phyloP scores from a whole-genome alignment of 2,329 filamentous ascomycete species.

The Diplodia sapinea region DNA sequence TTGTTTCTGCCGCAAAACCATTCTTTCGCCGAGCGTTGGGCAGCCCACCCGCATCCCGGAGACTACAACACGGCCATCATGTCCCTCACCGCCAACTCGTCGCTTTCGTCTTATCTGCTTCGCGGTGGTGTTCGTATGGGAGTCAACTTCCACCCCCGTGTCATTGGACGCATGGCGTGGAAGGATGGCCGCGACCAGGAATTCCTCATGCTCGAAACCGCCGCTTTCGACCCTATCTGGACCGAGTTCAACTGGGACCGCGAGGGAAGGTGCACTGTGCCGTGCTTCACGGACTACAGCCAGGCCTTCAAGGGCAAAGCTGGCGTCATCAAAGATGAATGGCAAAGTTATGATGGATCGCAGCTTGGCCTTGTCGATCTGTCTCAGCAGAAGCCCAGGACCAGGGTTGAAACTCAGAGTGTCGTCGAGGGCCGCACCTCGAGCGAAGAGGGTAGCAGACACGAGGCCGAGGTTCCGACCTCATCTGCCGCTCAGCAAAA shows the following conservation, averaged over 20 bases:
- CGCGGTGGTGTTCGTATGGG: slow-evolving; percentile 64
- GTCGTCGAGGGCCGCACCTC: slow-evolving; percentile 28
- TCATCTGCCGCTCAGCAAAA: slow-evolving; percentile 41
- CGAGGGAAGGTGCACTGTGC: slow-evolving; percentile 59
- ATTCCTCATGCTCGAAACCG: slow-evolving; percentile 63
- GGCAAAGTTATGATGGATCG: slow-evolving; percentile 58
- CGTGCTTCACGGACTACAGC: slow-evolving; percentile 60
- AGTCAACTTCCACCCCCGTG: slow-evolving; percentile 62
- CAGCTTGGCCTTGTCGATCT: slow-evolving; percentile 48
- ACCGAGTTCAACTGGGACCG: slow-evolving; percentile 62
- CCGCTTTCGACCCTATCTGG: slow-evolving; percentile 64
- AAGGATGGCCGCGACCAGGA: slow-evolving; percentile 61
- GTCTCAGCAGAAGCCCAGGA: slow-evolving; percentile 32
- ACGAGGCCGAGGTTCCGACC: slow-evolving; percentile 30
- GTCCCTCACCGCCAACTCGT: slow-evolving; percentile 62
- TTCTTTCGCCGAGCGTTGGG: slow-evolving; percentile 63
- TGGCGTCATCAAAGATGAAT: slow-evolving; percentile 57
- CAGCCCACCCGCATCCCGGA: slow-evolving; percentile 58
- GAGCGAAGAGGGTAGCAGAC: slow-evolving; percentile 31
- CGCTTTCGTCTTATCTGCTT: slow-evolving; percentile 60
- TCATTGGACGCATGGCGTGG: slow-evolving; percentile 63
- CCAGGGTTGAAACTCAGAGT: slow-evolving; percentile 21
- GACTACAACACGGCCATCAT: slow-evolving; percentile 65
- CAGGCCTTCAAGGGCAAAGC: slow-evolving; percentile 58
- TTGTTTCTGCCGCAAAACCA: slow-evolving; percentile 58